phyloP scores from a whole-genome alignment of 139 green algal species.

The Ulvella scutata region DNA sequence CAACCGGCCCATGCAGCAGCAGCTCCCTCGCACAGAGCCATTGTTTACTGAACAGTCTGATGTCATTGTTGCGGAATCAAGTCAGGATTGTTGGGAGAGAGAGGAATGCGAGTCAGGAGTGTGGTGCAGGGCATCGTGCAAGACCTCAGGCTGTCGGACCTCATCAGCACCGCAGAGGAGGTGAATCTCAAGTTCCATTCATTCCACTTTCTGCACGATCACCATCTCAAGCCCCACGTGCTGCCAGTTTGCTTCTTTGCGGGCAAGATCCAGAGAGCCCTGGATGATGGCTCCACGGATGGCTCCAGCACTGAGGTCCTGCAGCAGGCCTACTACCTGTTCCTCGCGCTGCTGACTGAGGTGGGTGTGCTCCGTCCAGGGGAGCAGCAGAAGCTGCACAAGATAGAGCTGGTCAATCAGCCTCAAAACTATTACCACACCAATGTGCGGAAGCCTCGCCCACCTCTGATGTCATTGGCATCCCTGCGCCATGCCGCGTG shows the following conservation, averaged over 20 bases:
- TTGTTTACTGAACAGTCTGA: neutral
- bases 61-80: neutral
- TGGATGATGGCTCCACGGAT: neutral
- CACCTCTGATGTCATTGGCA: no score
- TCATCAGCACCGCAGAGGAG: conserved; percentile 22
- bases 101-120: conserved; percentile 12
- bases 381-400: neutral
- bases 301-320: conserved; percentile 2
- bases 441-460: no score
- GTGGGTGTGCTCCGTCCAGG: neutral
- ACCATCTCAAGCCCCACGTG: conserved; percentile 11
- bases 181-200: conserved; percentile 12
- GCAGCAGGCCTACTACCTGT: conserved; percentile 4
- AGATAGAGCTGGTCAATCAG: neutral
- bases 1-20: neutral
- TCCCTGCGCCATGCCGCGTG: no score
- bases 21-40: neutral
- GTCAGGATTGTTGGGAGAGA: neutral
- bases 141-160: conserved; percentile 16
- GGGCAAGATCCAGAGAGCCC: conserved; percentile 8
- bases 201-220: neutral
- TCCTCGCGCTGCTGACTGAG: conserved; percentile 6
- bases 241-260: conserved; percentile 11
- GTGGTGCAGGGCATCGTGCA: no score
- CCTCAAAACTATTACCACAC: no score